Base-by-base conservation (phyloP, 192 early-diverging fungal species). In the Mortierella claussenii region DNA sequence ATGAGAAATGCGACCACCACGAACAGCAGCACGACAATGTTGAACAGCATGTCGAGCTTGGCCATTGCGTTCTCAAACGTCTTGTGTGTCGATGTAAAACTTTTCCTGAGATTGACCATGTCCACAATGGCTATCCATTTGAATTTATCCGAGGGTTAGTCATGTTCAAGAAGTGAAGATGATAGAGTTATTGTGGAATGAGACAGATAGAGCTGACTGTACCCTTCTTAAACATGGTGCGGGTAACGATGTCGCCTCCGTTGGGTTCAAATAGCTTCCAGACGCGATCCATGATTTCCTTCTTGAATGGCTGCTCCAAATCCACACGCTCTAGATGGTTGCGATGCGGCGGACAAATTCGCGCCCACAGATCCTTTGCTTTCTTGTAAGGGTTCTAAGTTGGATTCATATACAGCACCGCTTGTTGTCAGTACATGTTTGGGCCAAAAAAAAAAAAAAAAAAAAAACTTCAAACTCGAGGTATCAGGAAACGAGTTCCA, bases 41-140 rank as follows among this genome's bases (percentile, higher is more conserved):
- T 65, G 61, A 65, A 65, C 2, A 74, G 31, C 70, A 74, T 74
- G 24, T 74, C 55, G 12, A 74, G 56, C 23, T 65, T 74, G 21
- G 61, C 70, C 70, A 74, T 60, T 4, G 70, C 70, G 20, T 74
- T 74, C 43, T 74, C 70, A 30, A 74, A 74, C 18, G 70, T 64
- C 62, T 65, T 74, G 62, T 74, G 70, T 0, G 70, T 51, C 18
- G 70, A 65, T 12, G 70, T 74, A 44, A 74, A 58, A 13, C 62
- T 65, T 43, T 74, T 74, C 8, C 70, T 52, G 20, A 65, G 55
- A 33, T 60, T 74, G 17, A 74, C 70, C 60, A 74, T 65, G 23
- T 74, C 70, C 31, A 74, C 70, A 26, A 74, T 74, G 11, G 54
- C 70, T 74, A 53, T 15, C 8, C 5, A 11, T 20, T 7, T 15